phyloP scores from a whole-genome alignment of 768 basidiomycete genomes.

The Tylopilus vinaceipallidus region DNA sequence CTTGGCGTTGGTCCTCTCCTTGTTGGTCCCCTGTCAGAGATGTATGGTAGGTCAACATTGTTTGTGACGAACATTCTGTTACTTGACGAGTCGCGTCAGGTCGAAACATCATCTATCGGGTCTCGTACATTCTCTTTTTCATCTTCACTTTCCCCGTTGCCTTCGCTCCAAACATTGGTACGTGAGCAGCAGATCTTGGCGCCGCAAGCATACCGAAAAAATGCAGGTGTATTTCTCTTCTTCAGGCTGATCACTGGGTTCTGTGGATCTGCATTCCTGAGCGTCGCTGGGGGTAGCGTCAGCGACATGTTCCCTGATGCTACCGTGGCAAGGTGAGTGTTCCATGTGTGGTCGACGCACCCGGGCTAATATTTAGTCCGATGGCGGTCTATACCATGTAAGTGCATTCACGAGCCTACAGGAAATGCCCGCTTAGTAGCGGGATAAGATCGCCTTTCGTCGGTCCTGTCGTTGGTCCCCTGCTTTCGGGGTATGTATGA shows the following conservation, averaged over 20 bases:
- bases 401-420: no score
- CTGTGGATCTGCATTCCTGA: slow-evolving; percentile 55
- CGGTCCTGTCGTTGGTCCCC: slow-evolving; percentile 53
- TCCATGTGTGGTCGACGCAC: not conserved
- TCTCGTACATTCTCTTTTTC: slow-evolving; percentile 61
- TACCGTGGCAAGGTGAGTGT: slow-evolving; percentile 56
- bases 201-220: not conserved
- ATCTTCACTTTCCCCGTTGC: slow-evolving; percentile 68
- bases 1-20: slow-evolving; percentile 34
- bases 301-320: slow-evolving; percentile 55
- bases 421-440: no score
- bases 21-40: slow-evolving; percentile 44
- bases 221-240: slow-evolving; percentile 55
- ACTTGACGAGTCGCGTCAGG: slow-evolving; percentile 37
- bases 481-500: slow-evolving; percentile 54
- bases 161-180: slow-evolving; percentile 66
- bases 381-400: slow-evolving; percentile 54
- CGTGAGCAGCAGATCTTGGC: not conserved
- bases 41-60: slow-evolving; percentile 23
- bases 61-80: not conserved
- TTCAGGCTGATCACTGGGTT: slow-evolving; percentile 59
- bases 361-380: slow-evolving; percentile 36
- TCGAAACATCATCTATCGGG: slow-evolving; percentile 57
- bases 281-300: slow-evolving; percentile 60
- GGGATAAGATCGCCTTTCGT: slow-evolving; percentile 47